A percentile compares a stretch with the other conserved stretches of the same genome.
Evolutionary conservation across 345 rosid species (phyloP).

Genomic region (Lenwebbia sp.): DNA sequence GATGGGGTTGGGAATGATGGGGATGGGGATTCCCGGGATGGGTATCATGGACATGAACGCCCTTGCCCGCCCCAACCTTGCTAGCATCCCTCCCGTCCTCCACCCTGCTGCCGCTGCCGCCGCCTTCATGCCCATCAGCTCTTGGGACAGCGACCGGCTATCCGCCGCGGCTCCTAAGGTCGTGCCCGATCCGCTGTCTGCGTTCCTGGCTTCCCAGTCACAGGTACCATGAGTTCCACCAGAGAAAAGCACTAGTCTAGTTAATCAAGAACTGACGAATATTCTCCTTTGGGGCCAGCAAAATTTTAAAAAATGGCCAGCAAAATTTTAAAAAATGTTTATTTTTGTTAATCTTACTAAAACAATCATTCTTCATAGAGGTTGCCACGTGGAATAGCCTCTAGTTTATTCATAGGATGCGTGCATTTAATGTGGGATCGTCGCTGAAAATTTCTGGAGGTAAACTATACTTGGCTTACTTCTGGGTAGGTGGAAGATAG

Average conservation of each 20-base stretch:
- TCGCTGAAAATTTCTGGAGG: not conserved
- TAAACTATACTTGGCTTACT: not conserved
- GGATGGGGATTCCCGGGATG: slow-evolving; percentile 42
- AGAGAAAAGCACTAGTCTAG: not conserved
- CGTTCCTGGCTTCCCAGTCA: slow-evolving; percentile 64
- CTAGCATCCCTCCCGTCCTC: slow-evolving; percentile 28
- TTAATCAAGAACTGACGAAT: no score
- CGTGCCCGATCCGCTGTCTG: slow-evolving; percentile 49
- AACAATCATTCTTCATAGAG: not conserved
- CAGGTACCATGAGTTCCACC: slow-evolving; percentile 26
- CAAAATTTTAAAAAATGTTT: not conserved
- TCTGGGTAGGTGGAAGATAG: not conserved
- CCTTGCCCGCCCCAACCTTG: slow-evolving; percentile 32
- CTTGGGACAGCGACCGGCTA: slow-evolving; percentile 57
- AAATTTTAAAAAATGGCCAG: not conserved
- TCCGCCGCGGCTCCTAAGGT: slow-evolving; percentile 18
- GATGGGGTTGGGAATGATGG: slow-evolving; percentile 41
- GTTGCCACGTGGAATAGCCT: not conserved
- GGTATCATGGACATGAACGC: slow-evolving; percentile 61
- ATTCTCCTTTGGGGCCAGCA: not conserved
- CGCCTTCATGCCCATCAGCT: slow-evolving; percentile 45
- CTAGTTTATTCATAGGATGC: not conserved
- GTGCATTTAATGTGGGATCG: not conserved
- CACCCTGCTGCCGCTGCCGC: slow-evolving; percentile 17
- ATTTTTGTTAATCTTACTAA: not conserved